A percentile compares a stretch with the other conserved stretches of the same genome.
Evolutionary conservation across 345 rosid genomes (phyloP).

Genomic region (Brassica juncea): DNA sequence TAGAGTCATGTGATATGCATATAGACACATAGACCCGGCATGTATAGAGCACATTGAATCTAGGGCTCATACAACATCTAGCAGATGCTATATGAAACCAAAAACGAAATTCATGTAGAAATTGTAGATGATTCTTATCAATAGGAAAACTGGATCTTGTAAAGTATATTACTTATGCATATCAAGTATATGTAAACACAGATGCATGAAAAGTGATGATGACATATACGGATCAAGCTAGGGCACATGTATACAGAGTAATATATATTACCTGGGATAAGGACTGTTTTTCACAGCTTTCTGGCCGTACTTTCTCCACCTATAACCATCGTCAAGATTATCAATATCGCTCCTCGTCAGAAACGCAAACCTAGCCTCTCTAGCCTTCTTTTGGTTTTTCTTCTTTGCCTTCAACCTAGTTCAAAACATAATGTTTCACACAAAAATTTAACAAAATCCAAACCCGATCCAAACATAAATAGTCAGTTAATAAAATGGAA

Average conservation of each 20-base stretch:
- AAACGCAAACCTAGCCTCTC: slow-evolving; percentile 91
- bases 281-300: slow-evolving; percentile 99
- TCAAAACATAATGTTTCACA: background rate
- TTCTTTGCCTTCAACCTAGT: slow-evolving; percentile 82
- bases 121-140: slow-evolving; percentile 23
- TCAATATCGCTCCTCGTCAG: slow-evolving; percentile 94
- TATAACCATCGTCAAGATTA: slow-evolving; percentile 92
- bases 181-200: slow-evolving; percentile 5
- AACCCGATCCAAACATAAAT: background rate
- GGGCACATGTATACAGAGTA: slow-evolving; percentile 26
- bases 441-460: background rate
- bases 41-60: slow-evolving; percentile 23
- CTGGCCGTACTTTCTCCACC: slow-evolving; percentile 99
- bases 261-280: slow-evolving; percentile 68
- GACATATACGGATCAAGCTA: slow-evolving; percentile 20
- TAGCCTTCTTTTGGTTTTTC: slow-evolving; percentile 78
- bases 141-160: background rate
- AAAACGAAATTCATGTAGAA: background rate
- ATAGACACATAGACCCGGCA: slow-evolving; percentile 22
- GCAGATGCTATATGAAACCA: background rate
- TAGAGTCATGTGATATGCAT: slow-evolving; percentile 31
- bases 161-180: slow-evolving; percentile 15
- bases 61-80: slow-evolving; percentile 24
- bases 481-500: background rate
- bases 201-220: background rate